Conservation (phyloP, 1,139 yeast species). For the Petasospora rhodanensis region DNA sequence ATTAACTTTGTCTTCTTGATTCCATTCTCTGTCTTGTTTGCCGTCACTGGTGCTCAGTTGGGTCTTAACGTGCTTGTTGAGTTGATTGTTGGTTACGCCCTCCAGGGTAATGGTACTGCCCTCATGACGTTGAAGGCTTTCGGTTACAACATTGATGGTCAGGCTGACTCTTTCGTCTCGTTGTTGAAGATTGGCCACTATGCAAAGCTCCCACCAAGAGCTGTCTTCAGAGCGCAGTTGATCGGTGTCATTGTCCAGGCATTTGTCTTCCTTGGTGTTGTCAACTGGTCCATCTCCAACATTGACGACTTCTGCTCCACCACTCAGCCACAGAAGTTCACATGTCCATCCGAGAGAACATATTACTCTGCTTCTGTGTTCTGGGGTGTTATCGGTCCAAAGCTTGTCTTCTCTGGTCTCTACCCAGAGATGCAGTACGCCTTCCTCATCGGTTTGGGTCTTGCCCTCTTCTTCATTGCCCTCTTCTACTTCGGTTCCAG, state of each 20-base stretch:
- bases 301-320: constrained; percentile 45
- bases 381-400: constrained; percentile 69
- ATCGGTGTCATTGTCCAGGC: constrained; percentile 39
- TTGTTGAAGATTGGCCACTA: constrained; percentile 62
- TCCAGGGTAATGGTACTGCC: constrained; percentile 62
- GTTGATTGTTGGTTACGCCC: constrained; percentile 55
- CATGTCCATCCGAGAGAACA: constrained; percentile 42
- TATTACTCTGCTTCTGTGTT: constrained; percentile 51
- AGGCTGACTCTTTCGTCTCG: constrained; percentile 53
- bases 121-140: constrained; percentile 54
- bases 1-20: constrained; percentile 51
- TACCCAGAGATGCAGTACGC: constrained; percentile 48
- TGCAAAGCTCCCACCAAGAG: constrained; percentile 54
- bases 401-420: constrained; percentile 45
- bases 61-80: constrained; percentile 59
- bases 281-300: constrained; percentile 47
- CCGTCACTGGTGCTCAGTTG: constrained; percentile 49
- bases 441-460: constrained; percentile 49
- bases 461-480: constrained; percentile 40
- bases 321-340: constrained; percentile 37
- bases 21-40: constrained; percentile 44
- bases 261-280: constrained; percentile 48
- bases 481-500: constrained; percentile 35
- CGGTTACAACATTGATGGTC: constrained; percentile 57
- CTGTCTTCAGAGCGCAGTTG: constrained; percentile 56